Percentiles rank a stretch among this genome's conserved stretches.
Conservation (phyloP, 202 grass and related monocot species). For the Panicum virgatum region DNA sequence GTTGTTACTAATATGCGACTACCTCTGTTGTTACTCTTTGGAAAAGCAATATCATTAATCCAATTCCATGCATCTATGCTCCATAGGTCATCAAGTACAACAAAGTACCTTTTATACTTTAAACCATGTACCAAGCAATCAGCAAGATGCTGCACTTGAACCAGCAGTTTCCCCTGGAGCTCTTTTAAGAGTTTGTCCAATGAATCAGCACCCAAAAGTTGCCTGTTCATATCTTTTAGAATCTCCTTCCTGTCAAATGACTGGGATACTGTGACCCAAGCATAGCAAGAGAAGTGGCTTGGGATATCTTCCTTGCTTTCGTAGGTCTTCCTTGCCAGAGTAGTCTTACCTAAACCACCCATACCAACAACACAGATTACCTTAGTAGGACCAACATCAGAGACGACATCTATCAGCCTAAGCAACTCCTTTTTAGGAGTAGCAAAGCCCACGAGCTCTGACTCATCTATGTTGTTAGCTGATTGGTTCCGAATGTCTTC, state of each 20-base stretch:
- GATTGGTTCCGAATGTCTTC: constrained; percentile 15
- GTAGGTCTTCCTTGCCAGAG: constrained; percentile 25
- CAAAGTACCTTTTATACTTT: constrained; percentile 13
- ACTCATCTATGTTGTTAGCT: constrained; percentile 5
- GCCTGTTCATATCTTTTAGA: constrained; percentile 18
- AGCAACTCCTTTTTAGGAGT: constrained; percentile 6
- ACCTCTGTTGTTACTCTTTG: background rate
- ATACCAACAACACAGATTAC: constrained; percentile 34
- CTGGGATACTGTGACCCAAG: constrained; percentile 25
- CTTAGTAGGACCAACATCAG: background rate
- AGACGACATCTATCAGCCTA: background rate
- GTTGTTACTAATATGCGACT: constrained; percentile 33
- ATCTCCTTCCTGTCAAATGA: constrained; percentile 31
- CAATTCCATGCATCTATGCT: background rate
- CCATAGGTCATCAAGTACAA: constrained; percentile 44
- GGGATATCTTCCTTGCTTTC: background rate
- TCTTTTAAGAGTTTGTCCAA: background rate
- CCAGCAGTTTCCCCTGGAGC: background rate
- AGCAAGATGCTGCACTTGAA: constrained; percentile 22
- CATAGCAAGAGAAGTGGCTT: background rate
- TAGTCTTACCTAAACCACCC: constrained; percentile 43
- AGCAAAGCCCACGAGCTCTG: constrained; percentile 10
- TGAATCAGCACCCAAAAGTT: constrained; percentile 26
- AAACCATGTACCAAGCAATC: constrained; percentile 1
- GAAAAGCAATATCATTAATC: background rate